phyloP scores from a whole-genome alignment of 2,329 filamentous ascomycete genomes.

The Colletotrichum filicis region DNA sequence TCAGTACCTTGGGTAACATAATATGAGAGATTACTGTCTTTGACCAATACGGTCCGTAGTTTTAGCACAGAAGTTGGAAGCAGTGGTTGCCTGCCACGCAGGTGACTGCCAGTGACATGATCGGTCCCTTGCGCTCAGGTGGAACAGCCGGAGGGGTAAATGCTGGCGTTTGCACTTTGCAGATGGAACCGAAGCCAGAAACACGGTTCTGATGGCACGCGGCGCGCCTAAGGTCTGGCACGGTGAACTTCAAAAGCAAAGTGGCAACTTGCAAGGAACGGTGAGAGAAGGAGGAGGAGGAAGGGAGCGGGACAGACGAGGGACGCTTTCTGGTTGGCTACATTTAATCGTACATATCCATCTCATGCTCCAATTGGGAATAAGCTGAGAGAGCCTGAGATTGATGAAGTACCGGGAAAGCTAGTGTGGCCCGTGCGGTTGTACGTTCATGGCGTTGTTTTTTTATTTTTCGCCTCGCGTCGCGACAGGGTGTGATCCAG shows the following conservation, averaged over 20 bases:
- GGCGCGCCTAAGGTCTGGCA: not conserved
- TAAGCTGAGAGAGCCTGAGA: not conserved
- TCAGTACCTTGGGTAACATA: too few relatives aligned
- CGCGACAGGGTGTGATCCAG: slow-evolving; percentile 7
- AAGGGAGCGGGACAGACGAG: not conserved
- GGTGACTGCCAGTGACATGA: too few relatives aligned
- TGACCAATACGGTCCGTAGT: too few relatives aligned
- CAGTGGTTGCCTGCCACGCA: too few relatives aligned
- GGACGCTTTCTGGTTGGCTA: not conserved
- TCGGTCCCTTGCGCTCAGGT: too few relatives aligned
- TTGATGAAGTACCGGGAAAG: not conserved
- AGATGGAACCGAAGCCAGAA: not conserved
- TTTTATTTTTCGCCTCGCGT: not conserved
- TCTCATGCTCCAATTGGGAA: not conserved
- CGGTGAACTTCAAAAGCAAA: not conserved
- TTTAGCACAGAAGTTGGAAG: too few relatives aligned
- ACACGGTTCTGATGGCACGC: not conserved
- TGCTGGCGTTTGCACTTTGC: too few relatives aligned
- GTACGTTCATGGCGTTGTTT: slow-evolving; percentile 9
- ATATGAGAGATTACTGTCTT: too few relatives aligned
- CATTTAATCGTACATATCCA: not conserved
- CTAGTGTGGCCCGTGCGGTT: not conserved
- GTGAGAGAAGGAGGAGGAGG: not conserved
- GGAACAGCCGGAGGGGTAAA: too few relatives aligned
- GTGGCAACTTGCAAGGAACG: not conserved